These are phyloP conservation scores for Larix kaempferi DNA, from an alignment of 75 land plant species.

Conservation along the genomic window DNA sequence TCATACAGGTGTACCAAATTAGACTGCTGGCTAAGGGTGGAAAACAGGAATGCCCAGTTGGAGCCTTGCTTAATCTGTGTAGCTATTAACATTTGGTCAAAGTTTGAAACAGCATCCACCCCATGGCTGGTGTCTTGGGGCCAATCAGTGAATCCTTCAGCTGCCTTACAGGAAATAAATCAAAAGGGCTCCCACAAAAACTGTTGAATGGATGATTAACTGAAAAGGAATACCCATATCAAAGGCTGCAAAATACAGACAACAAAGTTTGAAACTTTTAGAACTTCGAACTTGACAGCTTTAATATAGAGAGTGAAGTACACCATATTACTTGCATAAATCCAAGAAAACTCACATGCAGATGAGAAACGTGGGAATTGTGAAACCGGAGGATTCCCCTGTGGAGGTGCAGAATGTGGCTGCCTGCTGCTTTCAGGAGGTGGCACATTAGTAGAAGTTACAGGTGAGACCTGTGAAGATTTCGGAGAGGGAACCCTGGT, in stretches of 20 bases:
- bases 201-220: background rate
- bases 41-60: constrained; percentile 1
- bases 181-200: constrained; percentile 1
- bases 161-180: constrained; percentile 2
- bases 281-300: no score
- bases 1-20: constrained; percentile 12
- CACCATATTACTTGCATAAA: background rate
- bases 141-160: background rate
- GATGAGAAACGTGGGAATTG: background rate
- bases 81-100: constrained; percentile 5
- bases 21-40: constrained; percentile 4
- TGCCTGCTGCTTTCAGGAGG: background rate
- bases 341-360: constrained; percentile 8
- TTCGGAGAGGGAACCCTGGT: background rate
- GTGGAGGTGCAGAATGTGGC: background rate
- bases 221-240: background rate
- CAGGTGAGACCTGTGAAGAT: background rate
- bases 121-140: background rate
- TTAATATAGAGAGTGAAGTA: no score
- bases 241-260: constrained; percentile 6
- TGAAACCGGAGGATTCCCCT: background rate
- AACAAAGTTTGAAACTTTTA: background rate
- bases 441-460: background rate
- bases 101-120: background rate
- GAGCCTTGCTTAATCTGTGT: constrained; percentile 2